These are phyloP conservation scores for Neurospora sp. DNA, from an alignment of 2,329 filamentous ascomycete species.

Conservation along the genomic window DNA sequence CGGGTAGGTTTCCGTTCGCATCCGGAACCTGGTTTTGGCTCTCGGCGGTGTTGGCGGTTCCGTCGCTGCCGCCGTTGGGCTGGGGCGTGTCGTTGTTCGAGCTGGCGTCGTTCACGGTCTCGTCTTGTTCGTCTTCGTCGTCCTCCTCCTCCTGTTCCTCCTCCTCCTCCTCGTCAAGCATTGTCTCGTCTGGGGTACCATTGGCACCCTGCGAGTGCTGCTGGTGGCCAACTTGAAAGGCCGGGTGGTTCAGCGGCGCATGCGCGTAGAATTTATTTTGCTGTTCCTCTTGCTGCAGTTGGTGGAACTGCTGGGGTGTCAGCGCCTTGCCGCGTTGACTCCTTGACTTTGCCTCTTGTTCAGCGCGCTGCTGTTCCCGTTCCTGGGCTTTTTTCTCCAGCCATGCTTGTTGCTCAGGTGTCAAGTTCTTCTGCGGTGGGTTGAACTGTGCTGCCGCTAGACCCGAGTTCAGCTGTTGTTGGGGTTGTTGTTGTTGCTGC, in stretches of 20 bases:
- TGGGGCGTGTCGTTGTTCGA: not conserved
- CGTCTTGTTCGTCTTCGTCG: not conserved
- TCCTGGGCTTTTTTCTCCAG: not conserved
- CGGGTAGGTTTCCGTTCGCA: not conserved
- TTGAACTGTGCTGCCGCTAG: not conserved
- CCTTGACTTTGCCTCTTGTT: not conserved
- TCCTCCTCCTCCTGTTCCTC: slow-evolving; percentile 1
- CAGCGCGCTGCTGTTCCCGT: not conserved
- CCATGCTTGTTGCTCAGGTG: not conserved
- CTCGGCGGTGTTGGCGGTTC: not conserved
- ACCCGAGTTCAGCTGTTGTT: not conserved
- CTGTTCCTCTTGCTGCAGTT: not conserved
- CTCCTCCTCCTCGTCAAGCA: slow-evolving; percentile 2
- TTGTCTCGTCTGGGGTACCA: slow-evolving; percentile 4
- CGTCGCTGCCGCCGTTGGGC: not conserved
- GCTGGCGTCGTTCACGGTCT: not conserved
- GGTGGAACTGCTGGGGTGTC: not conserved
- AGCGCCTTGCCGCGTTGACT: not conserved
- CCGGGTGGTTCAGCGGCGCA: not conserved
- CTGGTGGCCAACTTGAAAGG: not conserved
- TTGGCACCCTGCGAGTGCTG: slow-evolving; percentile 1
- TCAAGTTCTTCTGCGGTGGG: not conserved
- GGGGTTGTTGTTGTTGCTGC: not conserved
- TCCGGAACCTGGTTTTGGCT: not conserved
- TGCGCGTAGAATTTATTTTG: not conserved